These are phyloP conservation scores for Rubroboletus pulcherrimus DNA, from an alignment of 768 basidiomycete genomes.

Conservation along the genomic window DNA sequence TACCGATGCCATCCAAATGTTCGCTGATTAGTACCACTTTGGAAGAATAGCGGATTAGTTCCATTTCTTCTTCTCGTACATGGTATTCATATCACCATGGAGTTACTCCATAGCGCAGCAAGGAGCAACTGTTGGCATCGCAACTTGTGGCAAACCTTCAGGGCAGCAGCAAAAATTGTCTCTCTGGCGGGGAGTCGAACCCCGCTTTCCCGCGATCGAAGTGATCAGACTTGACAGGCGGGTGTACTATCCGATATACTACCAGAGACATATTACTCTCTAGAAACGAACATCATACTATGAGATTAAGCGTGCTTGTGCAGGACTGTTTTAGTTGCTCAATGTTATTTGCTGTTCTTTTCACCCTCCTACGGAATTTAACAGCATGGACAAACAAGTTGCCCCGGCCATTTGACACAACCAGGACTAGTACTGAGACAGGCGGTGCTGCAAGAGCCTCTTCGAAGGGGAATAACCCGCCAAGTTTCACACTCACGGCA, in stretches of 20 bases:
- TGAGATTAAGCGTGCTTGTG: neutral
- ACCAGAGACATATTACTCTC: constrained; percentile 32
- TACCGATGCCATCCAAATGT: too few species aligned
- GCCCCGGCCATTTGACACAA: neutral
- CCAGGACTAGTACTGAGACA: neutral
- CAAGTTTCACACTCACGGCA: neutral
- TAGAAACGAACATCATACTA: too few species aligned
- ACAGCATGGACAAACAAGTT: too few species aligned
- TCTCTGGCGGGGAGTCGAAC: constrained; percentile 48
- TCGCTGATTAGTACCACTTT: too few species aligned
- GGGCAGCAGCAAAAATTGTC: constrained; percentile 16
- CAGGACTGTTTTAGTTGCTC: too few species aligned
- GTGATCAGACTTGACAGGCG: constrained; percentile 34
- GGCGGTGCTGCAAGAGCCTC: neutral
- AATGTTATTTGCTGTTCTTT: too few species aligned
- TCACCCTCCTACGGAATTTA: too few species aligned
- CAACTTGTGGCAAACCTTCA: too few species aligned
- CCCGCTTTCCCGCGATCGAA: constrained; percentile 37
- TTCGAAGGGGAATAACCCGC: neutral
- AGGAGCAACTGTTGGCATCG: neutral
- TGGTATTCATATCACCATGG: neutral
- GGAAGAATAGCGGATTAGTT: neutral
- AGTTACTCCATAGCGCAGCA: neutral
- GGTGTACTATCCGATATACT: constrained; percentile 52
- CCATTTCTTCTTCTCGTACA: neutral